Evolutionary conservation across 768 basidiomycete genomes (phyloP).

Genomic region (Roridomyces roridus): DNA sequence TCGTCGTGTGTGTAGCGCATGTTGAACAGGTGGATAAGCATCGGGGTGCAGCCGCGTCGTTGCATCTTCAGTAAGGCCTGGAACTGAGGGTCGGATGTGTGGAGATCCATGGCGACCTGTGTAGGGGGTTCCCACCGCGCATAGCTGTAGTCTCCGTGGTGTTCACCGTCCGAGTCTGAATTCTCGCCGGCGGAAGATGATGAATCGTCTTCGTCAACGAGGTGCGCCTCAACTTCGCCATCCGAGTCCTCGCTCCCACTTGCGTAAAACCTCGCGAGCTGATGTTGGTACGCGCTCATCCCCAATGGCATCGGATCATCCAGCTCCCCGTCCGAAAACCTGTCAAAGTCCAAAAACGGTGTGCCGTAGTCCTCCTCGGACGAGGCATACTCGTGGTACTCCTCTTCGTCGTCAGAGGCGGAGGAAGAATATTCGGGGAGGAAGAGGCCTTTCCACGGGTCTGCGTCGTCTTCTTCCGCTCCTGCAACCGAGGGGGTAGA

Average conservation of each 20-base stretch:
- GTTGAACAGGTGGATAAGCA: constrained; percentile 62
- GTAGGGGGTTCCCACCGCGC: constrained; percentile 71
- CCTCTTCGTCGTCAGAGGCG: constrained; percentile 43
- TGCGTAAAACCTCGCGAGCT: constrained; percentile 7
- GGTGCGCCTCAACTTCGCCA: neutral
- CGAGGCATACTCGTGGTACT: constrained; percentile 41
- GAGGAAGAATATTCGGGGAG: constrained; percentile 48
- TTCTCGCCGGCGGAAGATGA: constrained; percentile 27
- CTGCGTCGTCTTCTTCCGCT: constrained; percentile 45
- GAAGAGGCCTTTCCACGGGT: constrained; percentile 80
- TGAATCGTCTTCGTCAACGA: constrained; percentile 26
- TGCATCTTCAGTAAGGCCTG: constrained; percentile 45
- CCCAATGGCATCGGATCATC: constrained; percentile 31
- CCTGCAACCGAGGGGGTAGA: constrained; percentile 30
- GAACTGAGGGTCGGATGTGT: no score
- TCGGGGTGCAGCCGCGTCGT: constrained; percentile 62
- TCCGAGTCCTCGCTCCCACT: constrained; percentile 22
- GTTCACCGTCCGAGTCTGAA: constrained; percentile 29
- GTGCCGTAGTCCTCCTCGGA: constrained; percentile 37
- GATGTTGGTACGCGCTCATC: constrained; percentile 2
- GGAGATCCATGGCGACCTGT: constrained; percentile 33
- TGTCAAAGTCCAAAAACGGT: constrained; percentile 35
- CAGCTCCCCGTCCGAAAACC: constrained; percentile 41
- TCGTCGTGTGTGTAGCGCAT: constrained; percentile 61
- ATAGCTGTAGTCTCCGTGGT: constrained; percentile 38